Percentiles rank a stretch among this genome's conserved stretches.
phyloP scores from a whole-genome alignment of 2,329 filamentous ascomycete genomes.

The Colletotrichum aenigma region DNA sequence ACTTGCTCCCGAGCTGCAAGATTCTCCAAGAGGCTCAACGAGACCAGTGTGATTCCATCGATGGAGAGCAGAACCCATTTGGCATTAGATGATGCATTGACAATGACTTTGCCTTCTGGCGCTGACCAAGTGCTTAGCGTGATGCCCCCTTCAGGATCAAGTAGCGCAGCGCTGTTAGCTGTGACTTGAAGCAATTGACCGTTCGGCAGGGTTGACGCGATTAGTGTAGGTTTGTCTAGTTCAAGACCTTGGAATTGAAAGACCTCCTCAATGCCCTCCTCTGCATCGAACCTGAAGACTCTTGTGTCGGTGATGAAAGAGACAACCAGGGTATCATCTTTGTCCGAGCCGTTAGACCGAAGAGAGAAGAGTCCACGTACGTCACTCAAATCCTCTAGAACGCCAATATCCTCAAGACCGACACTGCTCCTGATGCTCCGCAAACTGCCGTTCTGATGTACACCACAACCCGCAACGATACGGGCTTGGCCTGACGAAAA shows the following conservation, averaged over 20 bases:
- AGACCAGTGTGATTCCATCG: slow-evolving; percentile 74
- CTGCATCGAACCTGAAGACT: slow-evolving; percentile 75
- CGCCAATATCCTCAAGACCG: slow-evolving; percentile 84
- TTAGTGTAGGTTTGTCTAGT: slow-evolving; percentile 74
- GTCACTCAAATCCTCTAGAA: slow-evolving; percentile 78
- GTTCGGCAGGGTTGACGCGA: slow-evolving; percentile 60
- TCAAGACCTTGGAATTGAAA: slow-evolving; percentile 74
- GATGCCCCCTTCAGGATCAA: slow-evolving; percentile 19
- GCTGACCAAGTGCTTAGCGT: slow-evolving; percentile 18
- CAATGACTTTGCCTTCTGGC: slow-evolving; percentile 63
- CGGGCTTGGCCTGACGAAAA: slow-evolving; percentile 95
- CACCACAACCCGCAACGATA: slow-evolving; percentile 91
- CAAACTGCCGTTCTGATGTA: slow-evolving; percentile 85
- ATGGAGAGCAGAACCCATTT: slow-evolving; percentile 75
- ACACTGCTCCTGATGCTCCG: slow-evolving; percentile 93
- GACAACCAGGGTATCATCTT: slow-evolving; percentile 74
- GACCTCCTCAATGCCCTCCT: slow-evolving; percentile 86
- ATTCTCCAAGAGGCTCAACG: slow-evolving; percentile 66
- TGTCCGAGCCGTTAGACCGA: slow-evolving; percentile 49
- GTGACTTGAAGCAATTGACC: slow-evolving; percentile 18
- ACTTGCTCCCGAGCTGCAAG: slow-evolving; percentile 64
- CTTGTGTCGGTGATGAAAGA: slow-evolving; percentile 86
- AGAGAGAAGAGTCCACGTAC: slow-evolving; percentile 77
- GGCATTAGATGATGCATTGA: slow-evolving; percentile 76
- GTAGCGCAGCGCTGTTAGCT: neutral